A percentile compares a stretch with the other conserved stretches of the same genome.
Evolutionary conservation across 108 stramenopile species (phyloP).

Genomic region (Cyclotella cryptica): DNA sequence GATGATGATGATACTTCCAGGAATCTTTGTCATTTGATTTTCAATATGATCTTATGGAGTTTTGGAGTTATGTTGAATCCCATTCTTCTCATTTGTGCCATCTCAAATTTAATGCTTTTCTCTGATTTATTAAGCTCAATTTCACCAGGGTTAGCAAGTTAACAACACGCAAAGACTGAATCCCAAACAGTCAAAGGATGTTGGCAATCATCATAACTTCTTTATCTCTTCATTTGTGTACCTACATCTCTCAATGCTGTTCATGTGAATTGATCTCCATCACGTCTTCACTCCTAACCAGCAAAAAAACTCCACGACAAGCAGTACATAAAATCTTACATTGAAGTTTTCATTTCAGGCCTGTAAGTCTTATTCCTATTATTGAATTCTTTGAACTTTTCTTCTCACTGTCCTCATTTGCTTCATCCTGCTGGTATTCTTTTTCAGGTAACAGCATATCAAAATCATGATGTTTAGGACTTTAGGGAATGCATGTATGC

Average conservation of each 20-base stretch:
- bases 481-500: too few species aligned
- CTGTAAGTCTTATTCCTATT: too few species aligned
- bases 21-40: conserved; percentile 16
- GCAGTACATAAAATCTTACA: too few species aligned
- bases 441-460: too few species aligned
- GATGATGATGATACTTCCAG: conserved; percentile 13
- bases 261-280: background rate
- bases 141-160: background rate
- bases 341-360: too few species aligned
- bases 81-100: background rate
- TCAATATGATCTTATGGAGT: conserved; percentile 28
- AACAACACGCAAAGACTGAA: background rate
- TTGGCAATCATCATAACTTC: background rate
- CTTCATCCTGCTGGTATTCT: too few species aligned
- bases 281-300: too few species aligned
- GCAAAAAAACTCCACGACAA: too few species aligned
- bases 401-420: too few species aligned
- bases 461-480: too few species aligned
- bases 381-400: too few species aligned
- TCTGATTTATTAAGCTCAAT: background rate
- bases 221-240: background rate
- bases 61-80: conserved; percentile 33
- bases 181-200: background rate
- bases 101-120: background rate
- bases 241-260: background rate